Evolutionary conservation across 257 asterid species (phyloP), one percentile per base, ranked within the genome.

Genomic region (Ocimum tenuiflorum): DNA sequence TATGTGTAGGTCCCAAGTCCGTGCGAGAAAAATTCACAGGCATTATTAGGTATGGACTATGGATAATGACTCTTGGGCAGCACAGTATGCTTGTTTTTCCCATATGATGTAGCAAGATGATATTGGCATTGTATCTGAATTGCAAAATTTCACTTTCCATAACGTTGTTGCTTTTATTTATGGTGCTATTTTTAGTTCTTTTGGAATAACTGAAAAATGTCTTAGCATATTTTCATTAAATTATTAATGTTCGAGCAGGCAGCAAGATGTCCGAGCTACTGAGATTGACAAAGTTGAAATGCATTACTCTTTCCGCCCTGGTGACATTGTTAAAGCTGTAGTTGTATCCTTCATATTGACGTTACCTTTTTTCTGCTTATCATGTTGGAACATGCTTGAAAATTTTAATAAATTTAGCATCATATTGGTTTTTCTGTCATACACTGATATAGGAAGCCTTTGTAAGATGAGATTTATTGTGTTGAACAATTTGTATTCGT

Each of bases 251-350:
- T 8, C 72, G 54, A n/a, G 39, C 91, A 91, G 98, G 89, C 97
- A 92, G 72, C 96, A 89, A 77, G 97, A 92, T 80, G 97, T 92
- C 24, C 80, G 99, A 79, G 95, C 96, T 33, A 89, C 97, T 35
- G 99, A 92, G 88, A 87, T 89, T 69, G 98, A 92, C 81, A 92
- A 92, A 84, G 96, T 89, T 0, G 96, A 92, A 59, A 87, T 92
- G 95, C 94, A 90, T 50, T 65, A 90, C 33, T 92, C 90, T 39
- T 92, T 89, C 73, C 85, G 83, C 17, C 88, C 91, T 6, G 98
- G 98, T 45, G 97, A 87, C 73, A 84, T 83, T 65, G 91, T 92
- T 70, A 85, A 75, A 73, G 98, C 98, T 42, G 48, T 87, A 69
- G 98, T 89, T 67, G 96, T 89, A 89, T 86, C 90, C 91, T 88